phyloP scores from a whole-genome alignment of 495 filamentous ascomycete species.

The Aspergillus leporis region DNA sequence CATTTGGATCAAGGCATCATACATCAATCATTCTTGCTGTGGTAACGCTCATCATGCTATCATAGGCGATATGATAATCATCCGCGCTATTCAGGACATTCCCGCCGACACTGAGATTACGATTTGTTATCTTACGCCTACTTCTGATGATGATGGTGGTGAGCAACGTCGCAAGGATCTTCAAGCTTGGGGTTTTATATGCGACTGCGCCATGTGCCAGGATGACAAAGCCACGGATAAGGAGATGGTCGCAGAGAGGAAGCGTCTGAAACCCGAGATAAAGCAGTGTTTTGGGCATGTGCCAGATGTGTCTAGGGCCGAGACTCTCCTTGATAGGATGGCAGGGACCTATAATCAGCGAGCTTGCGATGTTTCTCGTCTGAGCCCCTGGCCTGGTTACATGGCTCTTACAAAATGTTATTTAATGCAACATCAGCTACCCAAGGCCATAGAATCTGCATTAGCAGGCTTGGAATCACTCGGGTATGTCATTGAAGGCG shows the following conservation, averaged over 20 bases:
- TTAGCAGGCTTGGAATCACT: too few relatives aligned
- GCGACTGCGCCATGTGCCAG: constrained; percentile 41
- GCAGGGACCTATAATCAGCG: too few relatives aligned
- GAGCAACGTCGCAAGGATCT: constrained; percentile 9
- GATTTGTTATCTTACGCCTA: constrained; percentile 25
- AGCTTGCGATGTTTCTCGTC: too few relatives aligned
- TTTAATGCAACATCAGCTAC: too few relatives aligned
- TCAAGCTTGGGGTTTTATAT: constrained; percentile 51
- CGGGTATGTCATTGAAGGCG: too few relatives aligned
- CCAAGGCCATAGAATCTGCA: too few relatives aligned
- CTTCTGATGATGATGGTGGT: constrained; percentile 21
- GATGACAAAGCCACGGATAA: constrained; percentile 14
- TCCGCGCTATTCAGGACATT: constrained; percentile 50
- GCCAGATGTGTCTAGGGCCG: too few relatives aligned
- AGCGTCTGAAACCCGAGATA: constrained; percentile 6
- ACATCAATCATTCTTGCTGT: constrained; percentile 57
- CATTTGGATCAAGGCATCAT: constrained; percentile 57
- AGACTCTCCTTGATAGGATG: too few relatives aligned
- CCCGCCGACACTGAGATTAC: constrained; percentile 45
- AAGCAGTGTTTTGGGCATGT: too few relatives aligned
- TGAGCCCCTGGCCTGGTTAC: too few relatives aligned
- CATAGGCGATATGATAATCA: constrained; percentile 60
- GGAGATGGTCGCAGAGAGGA: constrained; percentile 13
- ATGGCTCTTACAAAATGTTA: too few relatives aligned
- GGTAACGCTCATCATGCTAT: constrained; percentile 49